These are phyloP conservation scores for Lepidium sativum DNA, from an alignment of 345 rosid species.

Conservation along the genomic window DNA sequence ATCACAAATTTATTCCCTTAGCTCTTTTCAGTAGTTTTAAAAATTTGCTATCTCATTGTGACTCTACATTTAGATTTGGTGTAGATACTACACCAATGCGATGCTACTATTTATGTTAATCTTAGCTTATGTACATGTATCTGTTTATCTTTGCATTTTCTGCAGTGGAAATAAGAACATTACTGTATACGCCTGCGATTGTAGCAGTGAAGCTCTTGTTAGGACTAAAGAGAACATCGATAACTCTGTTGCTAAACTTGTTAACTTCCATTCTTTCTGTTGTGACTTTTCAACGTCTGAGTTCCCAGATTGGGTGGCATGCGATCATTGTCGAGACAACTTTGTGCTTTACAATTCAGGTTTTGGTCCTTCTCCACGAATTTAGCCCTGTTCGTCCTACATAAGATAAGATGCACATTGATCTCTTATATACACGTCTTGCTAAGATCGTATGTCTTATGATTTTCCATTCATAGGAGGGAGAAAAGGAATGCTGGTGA, in stretches of 20 bases:
- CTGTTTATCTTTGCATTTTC: constrained; percentile 1
- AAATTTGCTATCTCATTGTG: not conserved
- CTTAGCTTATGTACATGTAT: not conserved
- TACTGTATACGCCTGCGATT: constrained; percentile 71
- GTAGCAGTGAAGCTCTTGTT: constrained; percentile 68
- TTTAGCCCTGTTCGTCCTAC: not conserved
- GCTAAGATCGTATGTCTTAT: not conserved
- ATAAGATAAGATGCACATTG: not conserved
- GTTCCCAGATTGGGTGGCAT: constrained; percentile 59
- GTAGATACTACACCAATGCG: not conserved
- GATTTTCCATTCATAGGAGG: constrained; percentile 3
- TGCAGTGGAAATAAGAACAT: constrained; percentile 54
- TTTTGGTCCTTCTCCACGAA: not conserved
- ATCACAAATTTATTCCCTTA: not conserved
- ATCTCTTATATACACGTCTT: not conserved
- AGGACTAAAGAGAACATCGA: constrained; percentile 47
- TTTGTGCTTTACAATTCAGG: constrained; percentile 23
- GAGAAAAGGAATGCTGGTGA: not conserved
- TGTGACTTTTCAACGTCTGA: constrained; percentile 60
- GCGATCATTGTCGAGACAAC: constrained; percentile 35
- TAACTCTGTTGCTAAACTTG: constrained; percentile 7
- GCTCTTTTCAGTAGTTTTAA: no score
- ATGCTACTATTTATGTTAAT: not conserved
- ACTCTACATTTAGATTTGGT: not conserved
- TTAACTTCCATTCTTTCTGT: constrained; percentile 44